These are phyloP conservation scores for Epicoccum nigrum DNA, from an alignment of 2,329 filamentous ascomycete species.

Conservation along the genomic window DNA sequence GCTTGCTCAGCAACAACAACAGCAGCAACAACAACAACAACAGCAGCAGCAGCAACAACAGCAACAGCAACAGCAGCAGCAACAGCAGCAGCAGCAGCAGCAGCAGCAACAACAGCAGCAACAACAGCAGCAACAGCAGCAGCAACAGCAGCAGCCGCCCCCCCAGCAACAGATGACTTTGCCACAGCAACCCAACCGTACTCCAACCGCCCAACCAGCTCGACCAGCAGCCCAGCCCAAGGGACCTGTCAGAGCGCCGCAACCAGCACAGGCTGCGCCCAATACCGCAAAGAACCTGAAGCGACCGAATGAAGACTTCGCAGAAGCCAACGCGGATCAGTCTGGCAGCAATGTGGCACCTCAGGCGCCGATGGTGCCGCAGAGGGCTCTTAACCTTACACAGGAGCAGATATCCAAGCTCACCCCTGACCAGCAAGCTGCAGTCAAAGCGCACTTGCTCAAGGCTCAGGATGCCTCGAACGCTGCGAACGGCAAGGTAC, in stretches of 20 bases:
- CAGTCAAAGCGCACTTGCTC: conserved; percentile 40
- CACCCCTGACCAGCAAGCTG: conserved; percentile 40
- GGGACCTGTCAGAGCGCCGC: conserved; percentile 25
- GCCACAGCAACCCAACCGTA: conserved; percentile 12
- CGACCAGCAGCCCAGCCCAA: conserved; percentile 20
- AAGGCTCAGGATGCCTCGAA: conserved; percentile 44
- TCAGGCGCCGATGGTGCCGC: conserved; percentile 46
- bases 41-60: conserved; percentile 28
- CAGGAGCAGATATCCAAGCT: conserved; percentile 45
- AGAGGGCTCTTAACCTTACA: conserved; percentile 39
- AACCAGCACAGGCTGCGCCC: conserved; percentile 27
- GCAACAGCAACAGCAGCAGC: conserved; percentile 32
- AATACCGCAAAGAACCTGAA: conserved; percentile 38
- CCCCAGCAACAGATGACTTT: conserved; percentile 12
- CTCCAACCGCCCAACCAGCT: conserved; percentile 5
- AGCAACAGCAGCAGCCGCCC: conserved; percentile 16
- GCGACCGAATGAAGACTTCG: conserved; percentile 51
- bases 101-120: conserved; percentile 11
- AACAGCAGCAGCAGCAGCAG: conserved; percentile 37
- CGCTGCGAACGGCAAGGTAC: conserved; percentile 33
- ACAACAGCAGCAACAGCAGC: conserved; percentile 24
- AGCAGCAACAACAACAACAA: conserved; percentile 14
- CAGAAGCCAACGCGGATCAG: conserved; percentile 45
- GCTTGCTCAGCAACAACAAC: background rate
- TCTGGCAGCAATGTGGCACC: conserved; percentile 30